Conservation (phyloP, 352 stramenopile species). For the Elongisporangium prolatum region DNA sequence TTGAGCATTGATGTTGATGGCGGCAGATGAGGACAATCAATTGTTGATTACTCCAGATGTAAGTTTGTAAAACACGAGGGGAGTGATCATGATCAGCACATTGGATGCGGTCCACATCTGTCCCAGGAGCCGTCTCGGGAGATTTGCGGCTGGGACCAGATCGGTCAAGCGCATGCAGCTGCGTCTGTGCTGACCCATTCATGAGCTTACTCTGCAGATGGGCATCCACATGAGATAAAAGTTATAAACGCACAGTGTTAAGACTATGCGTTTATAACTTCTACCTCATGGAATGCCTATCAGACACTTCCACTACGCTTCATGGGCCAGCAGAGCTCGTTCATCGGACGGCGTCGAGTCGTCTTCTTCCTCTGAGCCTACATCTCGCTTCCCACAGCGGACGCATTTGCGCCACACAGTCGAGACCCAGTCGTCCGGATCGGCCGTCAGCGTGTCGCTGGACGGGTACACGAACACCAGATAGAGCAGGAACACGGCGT, state of each 20-base stretch:
- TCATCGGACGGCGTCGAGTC: not conserved
- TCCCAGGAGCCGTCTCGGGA: not conserved
- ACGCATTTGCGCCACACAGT: not conserved
- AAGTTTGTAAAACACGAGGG: not conserved
- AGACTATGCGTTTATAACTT: too few relatives aligned
- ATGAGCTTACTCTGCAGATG: not conserved
- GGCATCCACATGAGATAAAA: too few relatives aligned
- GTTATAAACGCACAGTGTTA: too few relatives aligned
- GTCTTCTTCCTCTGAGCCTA: not conserved
- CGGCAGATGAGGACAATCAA: not conserved
- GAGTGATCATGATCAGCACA: not conserved
- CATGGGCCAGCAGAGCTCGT: not conserved
- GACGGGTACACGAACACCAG: constrained; percentile 52
- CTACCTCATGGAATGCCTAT: too few relatives aligned
- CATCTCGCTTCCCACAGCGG: not conserved
- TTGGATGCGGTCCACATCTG: not conserved
- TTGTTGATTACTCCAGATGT: not conserved
- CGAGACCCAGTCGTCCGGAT: not conserved
- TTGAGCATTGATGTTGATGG: not conserved
- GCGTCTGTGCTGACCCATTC: not conserved
- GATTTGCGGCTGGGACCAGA: not conserved
- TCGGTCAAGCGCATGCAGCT: not conserved
- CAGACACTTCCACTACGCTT: too few relatives aligned
- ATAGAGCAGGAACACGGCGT: constrained; percentile 46
- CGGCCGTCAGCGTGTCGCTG: not conserved